Conservation (phyloP, 495 filamentous ascomycete species). For the Penicillium ochrochloron region DNA sequence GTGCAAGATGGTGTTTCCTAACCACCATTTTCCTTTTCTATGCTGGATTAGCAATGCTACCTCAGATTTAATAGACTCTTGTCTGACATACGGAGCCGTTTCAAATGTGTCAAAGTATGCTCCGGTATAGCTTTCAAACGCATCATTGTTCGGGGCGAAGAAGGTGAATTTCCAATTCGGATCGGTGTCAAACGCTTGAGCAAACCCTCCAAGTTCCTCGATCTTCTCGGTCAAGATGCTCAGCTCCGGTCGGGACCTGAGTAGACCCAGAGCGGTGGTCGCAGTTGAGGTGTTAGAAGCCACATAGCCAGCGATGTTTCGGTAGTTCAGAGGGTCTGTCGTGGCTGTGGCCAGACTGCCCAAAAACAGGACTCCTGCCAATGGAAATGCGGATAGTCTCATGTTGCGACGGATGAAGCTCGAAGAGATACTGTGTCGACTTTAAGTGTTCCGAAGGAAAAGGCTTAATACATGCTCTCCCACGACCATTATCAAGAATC, state of each 20-base stretch:
- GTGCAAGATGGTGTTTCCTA: neutral
- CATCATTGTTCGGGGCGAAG: neutral
- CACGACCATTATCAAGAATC: neutral
- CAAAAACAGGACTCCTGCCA: neutral
- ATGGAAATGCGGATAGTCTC: neutral
- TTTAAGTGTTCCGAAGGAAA: neutral
- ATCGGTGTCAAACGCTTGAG: neutral
- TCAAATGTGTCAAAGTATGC: neutral
- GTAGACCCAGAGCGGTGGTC: neutral
- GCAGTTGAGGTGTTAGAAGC: neutral
- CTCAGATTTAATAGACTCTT: neutral
- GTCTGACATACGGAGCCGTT: neutral
- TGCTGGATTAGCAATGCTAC: neutral
- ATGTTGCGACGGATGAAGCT: neutral
- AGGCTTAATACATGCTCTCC: neutral
- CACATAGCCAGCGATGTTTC: neutral
- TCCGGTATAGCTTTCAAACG: neutral
- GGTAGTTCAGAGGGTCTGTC: neutral
- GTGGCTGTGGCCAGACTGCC: neutral
- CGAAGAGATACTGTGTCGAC: neutral
- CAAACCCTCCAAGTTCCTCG: neutral
- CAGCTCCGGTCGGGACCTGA: neutral
- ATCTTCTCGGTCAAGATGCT: neutral
- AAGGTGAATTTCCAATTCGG: neutral
- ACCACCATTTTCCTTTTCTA: conserved; percentile 2